A percentile compares a stretch with the other conserved stretches of the same genome.
Evolutionary conservation across 441 rosid species (phyloP).

Genomic region (Bocquillonia castaneifolia): DNA sequence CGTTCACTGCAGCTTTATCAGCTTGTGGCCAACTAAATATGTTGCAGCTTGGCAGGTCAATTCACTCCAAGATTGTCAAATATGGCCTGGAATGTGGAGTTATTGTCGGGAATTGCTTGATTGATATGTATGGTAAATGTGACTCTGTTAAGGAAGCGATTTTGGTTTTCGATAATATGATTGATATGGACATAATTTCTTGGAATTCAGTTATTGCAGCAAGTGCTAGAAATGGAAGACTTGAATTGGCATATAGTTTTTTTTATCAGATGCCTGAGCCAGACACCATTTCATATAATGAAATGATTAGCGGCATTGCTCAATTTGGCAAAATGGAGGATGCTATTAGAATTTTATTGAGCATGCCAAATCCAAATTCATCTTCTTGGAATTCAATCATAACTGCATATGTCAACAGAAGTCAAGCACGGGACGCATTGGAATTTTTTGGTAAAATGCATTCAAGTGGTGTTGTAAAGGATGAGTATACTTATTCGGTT

Average conservation of each 20-base stretch:
- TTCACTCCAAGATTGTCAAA: constrained; percentile 60
- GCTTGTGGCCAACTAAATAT: constrained; percentile 50
- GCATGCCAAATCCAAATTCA: constrained; percentile 56
- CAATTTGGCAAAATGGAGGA: constrained; percentile 49
- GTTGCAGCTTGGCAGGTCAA: constrained; percentile 37
- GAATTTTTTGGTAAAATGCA: constrained; percentile 53
- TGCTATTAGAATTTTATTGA: constrained; percentile 39
- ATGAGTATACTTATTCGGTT: constrained; percentile 62
- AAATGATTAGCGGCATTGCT: constrained; percentile 56
- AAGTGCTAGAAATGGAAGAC: constrained; percentile 48
- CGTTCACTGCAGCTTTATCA: constrained; percentile 55
- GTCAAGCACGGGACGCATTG: constrained; percentile 43
- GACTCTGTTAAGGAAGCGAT: constrained; percentile 52
- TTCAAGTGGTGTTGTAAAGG: constrained; percentile 33
- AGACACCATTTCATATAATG: constrained; percentile 71
- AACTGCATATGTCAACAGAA: constrained; percentile 60
- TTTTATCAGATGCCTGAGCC: constrained; percentile 56
- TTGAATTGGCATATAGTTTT: constrained; percentile 47
- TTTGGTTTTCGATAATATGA: constrained; percentile 40
- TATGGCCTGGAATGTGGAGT: constrained; percentile 40
- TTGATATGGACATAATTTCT: constrained; percentile 55
- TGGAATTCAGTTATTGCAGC: constrained; percentile 84
- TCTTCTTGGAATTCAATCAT: constrained; percentile 84
- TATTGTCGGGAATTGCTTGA: constrained; percentile 64
- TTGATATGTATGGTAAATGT: constrained; percentile 81